Evolutionary conservation across 345 rosid genomes (phyloP).

Genomic region (Gossypium raimondii): DNA sequence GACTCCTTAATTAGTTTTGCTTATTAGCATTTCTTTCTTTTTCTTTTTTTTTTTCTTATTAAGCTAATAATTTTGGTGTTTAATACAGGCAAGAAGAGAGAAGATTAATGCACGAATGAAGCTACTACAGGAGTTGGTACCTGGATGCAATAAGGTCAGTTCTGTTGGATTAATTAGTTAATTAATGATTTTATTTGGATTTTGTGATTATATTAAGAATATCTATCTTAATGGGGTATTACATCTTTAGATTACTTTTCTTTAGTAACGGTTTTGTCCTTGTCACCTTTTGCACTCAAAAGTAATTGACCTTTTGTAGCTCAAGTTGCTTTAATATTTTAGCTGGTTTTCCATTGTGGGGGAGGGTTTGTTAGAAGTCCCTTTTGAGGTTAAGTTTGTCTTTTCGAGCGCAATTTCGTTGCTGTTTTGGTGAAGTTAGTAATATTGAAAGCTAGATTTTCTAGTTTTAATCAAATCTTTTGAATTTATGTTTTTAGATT

Average conservation of each 20-base stretch:
- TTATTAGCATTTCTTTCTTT: neutral
- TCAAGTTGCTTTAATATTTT: constrained; percentile 27
- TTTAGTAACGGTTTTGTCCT: constrained; percentile 39
- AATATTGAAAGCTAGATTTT: constrained; percentile 9
- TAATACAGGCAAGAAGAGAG: constrained; percentile 67
- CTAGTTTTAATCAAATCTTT: neutral
- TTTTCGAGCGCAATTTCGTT: neutral
- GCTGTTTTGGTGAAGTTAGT: constrained; percentile 5
- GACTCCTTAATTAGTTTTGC: neutral
- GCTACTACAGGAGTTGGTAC: constrained; percentile 78
- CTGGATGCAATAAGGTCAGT: constrained; percentile 81
- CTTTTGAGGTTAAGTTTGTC: constrained; percentile 41
- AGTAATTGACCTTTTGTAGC: constrained; percentile 35
- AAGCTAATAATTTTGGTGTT: constrained; percentile 7
- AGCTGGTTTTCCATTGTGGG: constrained; percentile 1
- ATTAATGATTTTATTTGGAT: constrained; percentile 45
- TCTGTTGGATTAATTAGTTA: constrained; percentile 22
- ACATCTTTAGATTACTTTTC: constrained; percentile 28
- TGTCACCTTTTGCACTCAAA: constrained; percentile 37
- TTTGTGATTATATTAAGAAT: constrained; percentile 32
- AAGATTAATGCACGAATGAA: constrained; percentile 75
- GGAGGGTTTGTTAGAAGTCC: constrained; percentile 29
- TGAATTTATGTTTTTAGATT: constrained; percentile 5
- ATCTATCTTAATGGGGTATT: constrained; percentile 20
- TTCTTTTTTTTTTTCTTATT: neutral